Conservation (phyloP, 176 grass and related monocot genomes). For the Zea mays region Zm-B73-REFERENCE-NAM-5.0 NC_050102.1:11351501-11352000, state of each 20-base stretch:
- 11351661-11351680: slow-evolving; percentile 77
- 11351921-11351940: slow-evolving; percentile 65
- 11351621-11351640: slow-evolving; percentile 95
- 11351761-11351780: slow-evolving; percentile 67
- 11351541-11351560: slow-evolving; percentile 65
- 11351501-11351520: slow-evolving; percentile 78
- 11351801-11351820: slow-evolving; percentile 82
- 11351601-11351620: slow-evolving; percentile 92
- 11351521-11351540: slow-evolving; percentile 76
- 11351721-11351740: slow-evolving; percentile 64
- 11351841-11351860: slow-evolving; percentile 86
- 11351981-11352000: slow-evolving; percentile 41
- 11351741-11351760: slow-evolving; percentile 82
- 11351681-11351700: slow-evolving; percentile 80
- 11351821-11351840: slow-evolving; percentile 88
- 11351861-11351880: slow-evolving; percentile 66
- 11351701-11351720: slow-evolving; percentile 90
- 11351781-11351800: slow-evolving; percentile 83
- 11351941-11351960: slow-evolving; percentile 58
- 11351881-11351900: slow-evolving; percentile 64
- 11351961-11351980: slow-evolving; percentile 40
- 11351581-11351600: slow-evolving; percentile 94
- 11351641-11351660: slow-evolving; percentile 79
- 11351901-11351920: slow-evolving; percentile 75
- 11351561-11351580: slow-evolving; percentile 60